Percentiles rank a stretch among this genome's conserved stretches.
Conservation (phyloP, 2,329 filamentous ascomycete genomes). For the Lecanicillium sp. region DNA sequence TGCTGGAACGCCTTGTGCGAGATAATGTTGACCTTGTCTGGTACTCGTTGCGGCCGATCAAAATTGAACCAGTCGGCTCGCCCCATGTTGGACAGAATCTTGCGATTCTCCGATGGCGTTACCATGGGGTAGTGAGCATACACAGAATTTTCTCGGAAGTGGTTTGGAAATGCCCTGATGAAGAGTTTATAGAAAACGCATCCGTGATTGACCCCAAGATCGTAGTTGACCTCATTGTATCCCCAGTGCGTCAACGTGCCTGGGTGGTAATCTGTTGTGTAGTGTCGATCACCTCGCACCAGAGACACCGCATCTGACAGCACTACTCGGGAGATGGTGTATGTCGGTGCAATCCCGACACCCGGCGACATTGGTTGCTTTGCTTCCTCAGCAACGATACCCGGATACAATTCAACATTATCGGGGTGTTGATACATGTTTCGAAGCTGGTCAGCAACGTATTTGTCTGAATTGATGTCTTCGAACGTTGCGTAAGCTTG, state of each 20-base stretch:
- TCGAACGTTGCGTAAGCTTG: constrained; percentile 72
- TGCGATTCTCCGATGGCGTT: constrained; percentile 64
- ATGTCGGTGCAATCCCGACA: constrained; percentile 68
- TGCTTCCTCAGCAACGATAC: constrained; percentile 67
- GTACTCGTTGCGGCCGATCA: constrained; percentile 49
- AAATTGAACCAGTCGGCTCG: constrained; percentile 66
- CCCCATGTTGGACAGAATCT: constrained; percentile 62
- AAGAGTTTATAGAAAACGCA: constrained; percentile 83
- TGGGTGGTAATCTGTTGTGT: constrained; percentile 71
- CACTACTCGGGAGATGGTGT: constrained; percentile 71
- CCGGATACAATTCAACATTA: constrained; percentile 74
- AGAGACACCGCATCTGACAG: constrained; percentile 74
- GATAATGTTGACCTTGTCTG: constrained; percentile 48
- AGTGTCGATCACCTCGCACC: constrained; percentile 71
- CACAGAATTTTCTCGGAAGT: constrained; percentile 71
- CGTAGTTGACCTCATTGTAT: constrained; percentile 66
- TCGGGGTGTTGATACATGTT: constrained; percentile 73
- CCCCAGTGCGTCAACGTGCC: constrained; percentile 79
- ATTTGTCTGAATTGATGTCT: constrained; percentile 74
- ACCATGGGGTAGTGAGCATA: constrained; percentile 75
- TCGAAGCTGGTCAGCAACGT: constrained; percentile 58
- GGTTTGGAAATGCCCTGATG: constrained; percentile 70
- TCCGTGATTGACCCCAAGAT: constrained; percentile 69
- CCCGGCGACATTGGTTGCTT: constrained; percentile 70
- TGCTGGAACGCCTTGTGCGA: constrained; percentile 57